Evolutionary conservation across 148 eudicot genomes (phyloP), one percentile per base, ranked within the genome.

Genomic region (Silene latifolia): DNA sequence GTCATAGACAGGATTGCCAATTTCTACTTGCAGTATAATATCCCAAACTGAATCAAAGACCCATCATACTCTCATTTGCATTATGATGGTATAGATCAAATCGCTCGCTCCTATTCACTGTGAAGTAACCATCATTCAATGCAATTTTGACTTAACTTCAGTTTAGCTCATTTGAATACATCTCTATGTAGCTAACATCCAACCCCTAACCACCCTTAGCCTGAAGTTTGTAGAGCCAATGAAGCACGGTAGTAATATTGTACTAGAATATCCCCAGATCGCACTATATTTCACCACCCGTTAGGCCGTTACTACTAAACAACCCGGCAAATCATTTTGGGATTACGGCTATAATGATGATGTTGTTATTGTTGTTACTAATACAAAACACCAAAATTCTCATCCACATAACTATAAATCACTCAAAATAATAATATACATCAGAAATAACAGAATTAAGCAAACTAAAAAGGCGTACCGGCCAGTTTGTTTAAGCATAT

Each of bases 401-500:
- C 39, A 35, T 5, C 35, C 35, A 32, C 35, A 32, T 2, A 32
- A 32, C 44, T 39, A 39, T 39, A 39, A 6, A 39, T 39, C 44
- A 39, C 44, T 39, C 44, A 39, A 4, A 39, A 39, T 39, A 8
- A 39, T 39, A 39, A 39, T 39, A 39, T 7, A 39, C 44, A 39
- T 0, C 44, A 39, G 44, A 39, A 39, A 5, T 39, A 39, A 39
- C 44, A 39, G 44, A 39, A 39, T 39, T 39, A 39, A 39, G 0
- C 8, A 39, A 11, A 13, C 17, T 51, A 51, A 51, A 51, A 15
- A 51, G 18, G 5, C 17, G 14, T 12, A 93, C 98, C 98, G 87
- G 81, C 98, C 98, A 57, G 98, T 93, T 82, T 93, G 98, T 72
- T 90, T 93, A 75, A 93, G 93, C 98, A 93, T 93, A 74, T 93